phyloP scores from a whole-genome alignment of 2,329 filamentous ascomycete species.

The Fusarium albidum region DNA sequence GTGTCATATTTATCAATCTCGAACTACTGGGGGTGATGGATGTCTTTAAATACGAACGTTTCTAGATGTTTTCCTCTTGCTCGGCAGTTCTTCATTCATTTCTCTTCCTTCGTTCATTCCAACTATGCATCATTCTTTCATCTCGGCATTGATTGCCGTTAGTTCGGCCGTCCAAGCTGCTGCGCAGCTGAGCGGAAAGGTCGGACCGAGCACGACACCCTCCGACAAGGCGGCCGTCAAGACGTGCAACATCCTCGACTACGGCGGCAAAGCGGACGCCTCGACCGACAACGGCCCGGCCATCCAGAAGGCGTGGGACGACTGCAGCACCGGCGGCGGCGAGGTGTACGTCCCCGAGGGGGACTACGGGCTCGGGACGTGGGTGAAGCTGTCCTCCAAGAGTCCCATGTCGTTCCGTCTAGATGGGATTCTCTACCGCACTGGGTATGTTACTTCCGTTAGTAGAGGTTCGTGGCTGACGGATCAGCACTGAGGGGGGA shows the following conservation, averaged over 20 bases:
- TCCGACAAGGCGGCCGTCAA: constrained; percentile 27
- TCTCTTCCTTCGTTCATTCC: neutral
- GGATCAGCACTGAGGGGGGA: constrained; percentile 13
- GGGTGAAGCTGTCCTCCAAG: constrained; percentile 26
- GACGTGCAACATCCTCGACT: constrained; percentile 32
- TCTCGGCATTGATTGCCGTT: constrained; percentile 29
- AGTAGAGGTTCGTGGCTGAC: neutral
- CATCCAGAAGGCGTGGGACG: constrained; percentile 31
- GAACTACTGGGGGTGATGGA: no score
- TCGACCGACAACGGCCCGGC: constrained; percentile 26
- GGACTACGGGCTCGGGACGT: constrained; percentile 29
- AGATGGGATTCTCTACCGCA: constrained; percentile 28
- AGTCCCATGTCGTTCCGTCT: constrained; percentile 33
- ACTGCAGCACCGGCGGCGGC: constrained; percentile 21
- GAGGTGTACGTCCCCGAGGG: constrained; percentile 30
- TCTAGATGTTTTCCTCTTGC: neutral
- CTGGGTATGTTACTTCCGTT: constrained; percentile 1
- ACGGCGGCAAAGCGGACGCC: constrained; percentile 22
- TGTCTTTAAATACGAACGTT: neutral
- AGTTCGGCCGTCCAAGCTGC: constrained; percentile 26
- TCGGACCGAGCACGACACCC: constrained; percentile 22
- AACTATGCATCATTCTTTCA: constrained; percentile 14
- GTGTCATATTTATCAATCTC: no score
- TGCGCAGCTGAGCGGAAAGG: constrained; percentile 31
- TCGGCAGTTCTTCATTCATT: neutral